These are phyloP conservation scores for Cynanchum wilfordii DNA, from an alignment of 257 asterid species.

Conservation along the genomic window DNA sequence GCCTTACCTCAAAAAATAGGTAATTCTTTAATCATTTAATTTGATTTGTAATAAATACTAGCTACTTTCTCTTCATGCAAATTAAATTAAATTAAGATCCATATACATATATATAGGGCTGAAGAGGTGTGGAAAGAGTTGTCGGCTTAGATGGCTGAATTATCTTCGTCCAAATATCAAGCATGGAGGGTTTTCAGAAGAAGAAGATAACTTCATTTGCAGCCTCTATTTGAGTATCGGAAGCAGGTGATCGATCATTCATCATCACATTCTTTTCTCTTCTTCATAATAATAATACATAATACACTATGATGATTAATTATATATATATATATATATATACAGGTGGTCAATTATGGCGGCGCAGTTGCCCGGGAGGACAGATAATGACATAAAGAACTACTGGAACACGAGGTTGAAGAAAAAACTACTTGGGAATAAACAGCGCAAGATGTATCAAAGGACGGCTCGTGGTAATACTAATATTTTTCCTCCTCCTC, in stretches of 20 bases:
- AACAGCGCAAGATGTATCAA: conserved; percentile 25
- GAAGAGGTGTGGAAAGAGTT: conserved; percentile 46
- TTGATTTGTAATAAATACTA: too few relatives aligned
- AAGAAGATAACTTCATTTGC: conserved; percentile 39
- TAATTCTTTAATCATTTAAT: neutral
- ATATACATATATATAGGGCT: conserved; percentile 20
- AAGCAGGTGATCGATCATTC: conserved; percentile 31
- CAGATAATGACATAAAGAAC: conserved; percentile 40
- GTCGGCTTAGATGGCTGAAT: conserved; percentile 45
- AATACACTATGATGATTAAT: too few relatives aligned
- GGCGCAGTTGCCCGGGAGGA: conserved; percentile 35
- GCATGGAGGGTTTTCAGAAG: conserved; percentile 43
- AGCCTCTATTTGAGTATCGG: conserved; percentile 38
- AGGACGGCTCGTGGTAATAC: conserved; percentile 1
- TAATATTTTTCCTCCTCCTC: neutral
- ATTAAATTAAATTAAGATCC: too few relatives aligned
- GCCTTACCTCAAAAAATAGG: conserved; percentile 39
- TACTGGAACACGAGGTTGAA: conserved; percentile 44
- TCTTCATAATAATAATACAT: too few relatives aligned
- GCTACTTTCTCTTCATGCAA: neutral
- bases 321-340: neutral
- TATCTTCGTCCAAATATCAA: conserved; percentile 41
- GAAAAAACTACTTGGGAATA: conserved; percentile 28
- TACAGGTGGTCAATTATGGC: conserved; percentile 45
- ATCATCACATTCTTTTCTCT: neutral